These are phyloP conservation scores for Lepidium sativum DNA, from an alignment of 345 rosid species.

Conservation along the genomic window DNA sequence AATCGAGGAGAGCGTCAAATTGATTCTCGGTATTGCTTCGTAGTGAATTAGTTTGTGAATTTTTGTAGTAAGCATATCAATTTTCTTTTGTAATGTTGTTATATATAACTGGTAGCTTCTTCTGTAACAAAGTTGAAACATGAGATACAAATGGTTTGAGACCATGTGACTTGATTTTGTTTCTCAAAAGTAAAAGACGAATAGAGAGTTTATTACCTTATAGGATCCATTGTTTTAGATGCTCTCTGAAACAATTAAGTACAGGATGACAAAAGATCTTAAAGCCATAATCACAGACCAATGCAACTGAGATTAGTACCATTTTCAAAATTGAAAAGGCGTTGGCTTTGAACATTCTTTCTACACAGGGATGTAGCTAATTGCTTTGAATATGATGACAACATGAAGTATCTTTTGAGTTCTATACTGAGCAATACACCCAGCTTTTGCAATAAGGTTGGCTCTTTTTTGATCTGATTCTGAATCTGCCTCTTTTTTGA, in stretches of 20 bases:
- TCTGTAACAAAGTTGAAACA: constrained; percentile 15
- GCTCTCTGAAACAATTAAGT: too few relatives aligned
- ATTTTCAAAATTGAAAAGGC: constrained; percentile 46
- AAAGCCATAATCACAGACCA: not conserved
- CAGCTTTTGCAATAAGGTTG: not conserved
- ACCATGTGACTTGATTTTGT: not conserved
- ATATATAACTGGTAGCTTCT: constrained; percentile 4
- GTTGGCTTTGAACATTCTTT: constrained; percentile 58
- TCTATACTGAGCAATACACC: not conserved
- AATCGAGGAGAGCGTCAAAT: constrained; percentile 5
- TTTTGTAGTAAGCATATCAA: not conserved
- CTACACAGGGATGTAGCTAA: constrained; percentile 26
- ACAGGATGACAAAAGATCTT: not conserved
- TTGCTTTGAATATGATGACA: constrained; percentile 4
- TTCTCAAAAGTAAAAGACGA: not conserved
- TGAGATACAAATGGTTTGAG: constrained; percentile 12
- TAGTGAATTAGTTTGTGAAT: constrained; percentile 11
- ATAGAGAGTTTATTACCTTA: not conserved
- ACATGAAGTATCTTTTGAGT: not conserved
- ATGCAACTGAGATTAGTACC: constrained; percentile 49
- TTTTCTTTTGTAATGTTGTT: not conserved
- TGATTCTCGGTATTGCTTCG: constrained; percentile 15
- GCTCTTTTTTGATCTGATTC: not conserved
- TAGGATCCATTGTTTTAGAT: too few relatives aligned
- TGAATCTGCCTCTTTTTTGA: not conserved